These are phyloP conservation scores for Leishmania aethiopica DNA, from an alignment of 208 protist species.

Conservation along the genomic window DNA sequence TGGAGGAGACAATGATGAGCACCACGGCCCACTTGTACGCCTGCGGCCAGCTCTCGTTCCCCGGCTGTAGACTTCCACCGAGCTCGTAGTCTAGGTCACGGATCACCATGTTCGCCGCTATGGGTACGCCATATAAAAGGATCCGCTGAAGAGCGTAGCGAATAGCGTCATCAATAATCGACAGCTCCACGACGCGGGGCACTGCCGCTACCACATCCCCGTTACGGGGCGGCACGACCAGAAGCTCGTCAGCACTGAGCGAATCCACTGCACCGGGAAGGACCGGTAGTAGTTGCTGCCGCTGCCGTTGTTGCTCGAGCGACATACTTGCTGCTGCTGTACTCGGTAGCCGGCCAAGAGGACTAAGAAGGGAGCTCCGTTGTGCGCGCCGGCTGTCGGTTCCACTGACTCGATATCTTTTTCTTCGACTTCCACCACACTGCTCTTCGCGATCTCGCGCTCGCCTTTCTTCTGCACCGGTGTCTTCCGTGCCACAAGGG, in stretches of 20 bases:
- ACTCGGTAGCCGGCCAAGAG: background rate
- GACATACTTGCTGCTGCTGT: background rate
- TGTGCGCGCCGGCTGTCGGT: background rate
- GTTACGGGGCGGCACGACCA: background rate
- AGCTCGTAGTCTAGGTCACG: conserved; percentile 13
- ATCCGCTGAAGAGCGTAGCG: conserved; percentile 9
- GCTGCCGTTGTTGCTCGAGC: background rate
- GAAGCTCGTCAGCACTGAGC: background rate
- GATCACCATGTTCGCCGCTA: conserved; percentile 14
- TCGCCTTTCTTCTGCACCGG: background rate
- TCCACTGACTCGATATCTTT: background rate
- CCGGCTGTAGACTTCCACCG: conserved; percentile 17
- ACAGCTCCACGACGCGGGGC: background rate
- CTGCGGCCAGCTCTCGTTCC: conserved; percentile 15
- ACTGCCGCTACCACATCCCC: background rate
- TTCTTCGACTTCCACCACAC: background rate
- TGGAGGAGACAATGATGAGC: conserved; percentile 27
- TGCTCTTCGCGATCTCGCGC: background rate
- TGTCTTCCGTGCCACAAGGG: background rate
- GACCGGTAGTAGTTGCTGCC: background rate
- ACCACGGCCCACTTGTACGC: conserved; percentile 25
- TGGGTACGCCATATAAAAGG: conserved; percentile 14
- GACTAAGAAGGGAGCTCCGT: background rate
- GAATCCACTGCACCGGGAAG: background rate
- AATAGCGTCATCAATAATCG: background rate